These are phyloP conservation scores for Jaapia argillacea DNA, from an alignment of 768 basidiomycete species.

Conservation along the genomic window DNA sequence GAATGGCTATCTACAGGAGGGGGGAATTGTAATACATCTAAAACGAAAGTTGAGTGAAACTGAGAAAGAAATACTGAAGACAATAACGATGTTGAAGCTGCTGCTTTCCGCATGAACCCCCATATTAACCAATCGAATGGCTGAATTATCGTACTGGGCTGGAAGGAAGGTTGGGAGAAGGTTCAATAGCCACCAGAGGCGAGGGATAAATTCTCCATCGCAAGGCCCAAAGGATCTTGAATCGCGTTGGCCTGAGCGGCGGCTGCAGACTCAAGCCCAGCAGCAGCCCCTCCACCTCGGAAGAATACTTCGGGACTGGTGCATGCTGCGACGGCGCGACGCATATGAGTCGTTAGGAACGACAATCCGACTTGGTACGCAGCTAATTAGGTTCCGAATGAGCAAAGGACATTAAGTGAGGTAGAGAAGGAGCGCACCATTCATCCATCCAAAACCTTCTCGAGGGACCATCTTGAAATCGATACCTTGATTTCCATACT, in stretches of 20 bases:
- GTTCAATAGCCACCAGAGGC: too few relatives aligned
- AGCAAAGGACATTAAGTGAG: neutral
- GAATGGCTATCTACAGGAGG: neutral
- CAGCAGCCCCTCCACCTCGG: slow-evolving; percentile 17
- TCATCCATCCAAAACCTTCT: slow-evolving; percentile 99
- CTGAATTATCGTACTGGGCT: too few relatives aligned
- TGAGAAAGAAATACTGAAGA: too few relatives aligned
- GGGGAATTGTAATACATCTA: neutral
- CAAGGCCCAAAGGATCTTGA: slow-evolving; percentile 27
- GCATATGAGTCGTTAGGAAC: slow-evolving; percentile 89
- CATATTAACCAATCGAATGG: too few relatives aligned
- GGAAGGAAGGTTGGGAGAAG: too few relatives aligned
- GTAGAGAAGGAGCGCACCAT: slow-evolving; percentile 40
- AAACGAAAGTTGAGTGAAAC: too few relatives aligned
- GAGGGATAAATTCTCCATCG: slow-evolving; percentile 23
- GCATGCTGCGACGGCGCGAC: slow-evolving; percentile 90
- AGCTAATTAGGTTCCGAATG: slow-evolving; percentile 48
- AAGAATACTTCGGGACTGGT: slow-evolving; percentile 65
- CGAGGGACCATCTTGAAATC: slow-evolving; percentile 98
- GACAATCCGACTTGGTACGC: slow-evolving; percentile 96
- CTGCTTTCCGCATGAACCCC: too few relatives aligned
- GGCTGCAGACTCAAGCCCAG: slow-evolving; percentile 20
- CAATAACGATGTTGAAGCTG: too few relatives aligned
- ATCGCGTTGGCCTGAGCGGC: slow-evolving; percentile 4
- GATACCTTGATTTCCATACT: slow-evolving; percentile 92